Conservation (phyloP, 257 asterid species). For the Hygrophila difformis region DNA sequence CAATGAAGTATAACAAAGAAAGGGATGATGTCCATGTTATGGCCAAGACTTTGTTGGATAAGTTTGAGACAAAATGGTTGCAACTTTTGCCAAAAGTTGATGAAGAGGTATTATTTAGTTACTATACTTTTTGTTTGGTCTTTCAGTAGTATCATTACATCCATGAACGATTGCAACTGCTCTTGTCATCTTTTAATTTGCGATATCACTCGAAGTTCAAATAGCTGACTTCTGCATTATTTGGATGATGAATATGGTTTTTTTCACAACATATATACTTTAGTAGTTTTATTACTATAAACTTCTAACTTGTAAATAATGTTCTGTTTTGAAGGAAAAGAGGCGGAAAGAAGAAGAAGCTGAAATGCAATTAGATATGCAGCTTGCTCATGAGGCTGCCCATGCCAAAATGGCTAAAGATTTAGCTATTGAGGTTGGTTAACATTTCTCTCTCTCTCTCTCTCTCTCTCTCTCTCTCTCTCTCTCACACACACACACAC, state of each 20-base stretch:
- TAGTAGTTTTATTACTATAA: constrained; percentile 5
- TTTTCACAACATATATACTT: neutral
- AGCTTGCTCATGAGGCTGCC: constrained; percentile 68
- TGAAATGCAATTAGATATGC: constrained; percentile 47
- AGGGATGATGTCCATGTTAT: constrained; percentile 80
- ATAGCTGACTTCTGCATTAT: neutral
- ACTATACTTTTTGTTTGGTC: neutral
- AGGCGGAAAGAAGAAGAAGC: constrained; percentile 73
- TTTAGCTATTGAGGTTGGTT: constrained; percentile 45
- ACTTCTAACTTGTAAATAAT: constrained; percentile 12
- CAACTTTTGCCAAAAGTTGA: constrained; percentile 86
- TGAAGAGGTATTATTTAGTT: constrained; percentile 57
- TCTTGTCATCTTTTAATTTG: constrained; percentile 7
- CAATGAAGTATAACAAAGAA: constrained; percentile 80
- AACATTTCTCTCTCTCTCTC: neutral
- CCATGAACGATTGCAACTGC: neutral
- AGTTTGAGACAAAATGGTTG: constrained; percentile 85
- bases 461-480: neutral
- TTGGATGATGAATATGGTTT: neutral
- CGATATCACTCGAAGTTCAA: constrained; percentile 2
- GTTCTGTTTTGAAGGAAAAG: constrained; percentile 41
- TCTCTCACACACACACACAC: too few relatives aligned
- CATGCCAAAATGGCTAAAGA: constrained; percentile 72
- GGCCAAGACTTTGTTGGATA: constrained; percentile 75
- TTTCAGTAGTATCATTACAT: neutral